Evolutionary conservation across 768 basidiomycete species (phyloP), one percentile per base, ranked within the genome.

Genomic region (Crassisporium funariophilum): DNA sequence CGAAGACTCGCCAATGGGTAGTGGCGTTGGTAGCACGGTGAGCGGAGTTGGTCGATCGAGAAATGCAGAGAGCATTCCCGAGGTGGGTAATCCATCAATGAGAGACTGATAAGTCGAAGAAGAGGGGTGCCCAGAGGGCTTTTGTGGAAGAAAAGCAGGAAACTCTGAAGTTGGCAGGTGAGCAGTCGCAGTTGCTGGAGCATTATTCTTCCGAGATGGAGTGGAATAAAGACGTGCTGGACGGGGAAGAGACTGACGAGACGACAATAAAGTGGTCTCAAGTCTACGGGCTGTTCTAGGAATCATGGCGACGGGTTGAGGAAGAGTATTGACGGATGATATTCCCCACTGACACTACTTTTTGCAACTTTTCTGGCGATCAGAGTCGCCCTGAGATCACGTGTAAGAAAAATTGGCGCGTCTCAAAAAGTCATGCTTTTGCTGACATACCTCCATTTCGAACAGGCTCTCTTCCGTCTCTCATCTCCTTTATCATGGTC

Each of bases 201-300:
- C 81, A 59, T 73, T 73, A 39, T 62, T 66, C 49, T 57, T 72
- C 69, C 78, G 80, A 42, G 85, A 74, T 11, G 84, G 82, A 0
- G 85, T 75, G 13, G 86, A 86, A 64, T 84, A 87, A 35, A 84
- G 74, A 53, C 86, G 81, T 33, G 83, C 81, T 41, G 85, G 83
- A 39, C 86, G 78, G 17, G 83, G 83, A 46, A 88, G 81, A 55
- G 72, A 59, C 63, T 86, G 84, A 20, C 86, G 75, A 61, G 85
- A 86, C 69, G 76, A 78, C 77, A 82, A 48, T 57, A 69, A 73
- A 73, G 72, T 65, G 52, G 71, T 68, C 72, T 73, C 71, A 0
- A 73, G 62, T 56, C 63, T 61, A 21, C 56, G 59, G 12, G 68
- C 69, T 44, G 70, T 62, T 57, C 75, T 53, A 19, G 71, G 60